These are phyloP conservation scores for Delonix regia DNA, from an alignment of 306 rosid genomes.

Conservation along the genomic window DNA sequence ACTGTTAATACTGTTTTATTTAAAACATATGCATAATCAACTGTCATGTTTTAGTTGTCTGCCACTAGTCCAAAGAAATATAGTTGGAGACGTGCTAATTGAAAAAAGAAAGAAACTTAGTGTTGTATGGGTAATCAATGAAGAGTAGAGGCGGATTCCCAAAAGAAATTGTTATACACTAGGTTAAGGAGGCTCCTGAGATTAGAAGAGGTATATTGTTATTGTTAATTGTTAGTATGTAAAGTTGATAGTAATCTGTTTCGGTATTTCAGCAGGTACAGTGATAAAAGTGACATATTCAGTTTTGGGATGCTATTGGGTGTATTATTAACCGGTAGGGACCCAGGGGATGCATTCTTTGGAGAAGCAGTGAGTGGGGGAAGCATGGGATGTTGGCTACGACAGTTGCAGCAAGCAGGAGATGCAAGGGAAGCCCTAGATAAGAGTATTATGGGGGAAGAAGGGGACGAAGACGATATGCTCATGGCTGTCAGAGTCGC, in stretches of 20 bases:
- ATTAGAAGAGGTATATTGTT: background rate
- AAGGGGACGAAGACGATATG: slow-evolving; percentile 98
- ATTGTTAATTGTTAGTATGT: background rate
- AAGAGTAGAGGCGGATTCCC: background rate
- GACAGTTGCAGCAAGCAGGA: slow-evolving; percentile 85
- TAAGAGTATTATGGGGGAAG: slow-evolving; percentile 77
- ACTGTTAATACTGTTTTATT: slow-evolving; percentile 1
- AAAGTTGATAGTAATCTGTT: background rate
- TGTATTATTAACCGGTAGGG: slow-evolving; percentile 77
- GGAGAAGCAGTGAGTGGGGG: slow-evolving; percentile 82
- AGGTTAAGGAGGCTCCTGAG: background rate
- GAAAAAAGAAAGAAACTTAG: background rate
- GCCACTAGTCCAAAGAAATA: slow-evolving; percentile 24
- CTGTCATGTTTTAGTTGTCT: slow-evolving; percentile 23
- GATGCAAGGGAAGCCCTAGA: slow-evolving; percentile 82
- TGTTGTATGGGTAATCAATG: background rate
- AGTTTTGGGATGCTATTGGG: slow-evolving; percentile 92
- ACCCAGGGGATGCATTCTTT: slow-evolving; percentile 79
- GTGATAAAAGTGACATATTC: slow-evolving; percentile 91
- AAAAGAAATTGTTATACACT: background rate
- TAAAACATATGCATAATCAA: slow-evolving; percentile 2
- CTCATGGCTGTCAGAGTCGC: slow-evolving; percentile 94
- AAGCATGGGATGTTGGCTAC: slow-evolving; percentile 82
- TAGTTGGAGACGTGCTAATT: background rate
- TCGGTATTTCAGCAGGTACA: slow-evolving; percentile 65